These are phyloP conservation scores for Ogataea philodendri DNA, from an alignment of 805 yeast species.

Conservation along the genomic window DNA sequence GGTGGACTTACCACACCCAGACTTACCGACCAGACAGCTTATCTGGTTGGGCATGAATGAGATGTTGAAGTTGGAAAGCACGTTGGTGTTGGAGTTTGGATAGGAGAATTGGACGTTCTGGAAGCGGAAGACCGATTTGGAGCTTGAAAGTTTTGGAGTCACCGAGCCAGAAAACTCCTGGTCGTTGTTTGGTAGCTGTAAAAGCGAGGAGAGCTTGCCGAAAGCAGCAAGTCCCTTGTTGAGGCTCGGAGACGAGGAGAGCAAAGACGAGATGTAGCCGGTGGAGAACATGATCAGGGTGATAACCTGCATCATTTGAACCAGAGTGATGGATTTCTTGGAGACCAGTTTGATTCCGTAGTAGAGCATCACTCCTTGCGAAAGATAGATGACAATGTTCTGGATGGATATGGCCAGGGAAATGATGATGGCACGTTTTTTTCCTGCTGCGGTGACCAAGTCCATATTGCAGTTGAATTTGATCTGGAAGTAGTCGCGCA, in stretches of 20 bases:
- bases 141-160: constrained; percentile 27
- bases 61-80: constrained; percentile 45
- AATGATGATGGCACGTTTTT: constrained; percentile 51
- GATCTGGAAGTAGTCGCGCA: constrained; percentile 46
- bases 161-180: constrained; percentile 39
- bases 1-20: constrained; percentile 94
- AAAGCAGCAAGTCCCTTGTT: constrained; percentile 79
- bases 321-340: constrained; percentile 48
- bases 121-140: constrained; percentile 38
- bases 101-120: constrained; percentile 19
- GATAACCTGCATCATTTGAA: constrained; percentile 65
- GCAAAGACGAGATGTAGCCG: constrained; percentile 55
- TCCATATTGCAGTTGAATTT: constrained; percentile 36
- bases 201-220: constrained; percentile 44
- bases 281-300: constrained; percentile 73
- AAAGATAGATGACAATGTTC: constrained; percentile 50
- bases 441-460: constrained; percentile 40
- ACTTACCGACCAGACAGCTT: constrained; percentile 74
- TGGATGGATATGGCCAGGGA: constrained; percentile 68
- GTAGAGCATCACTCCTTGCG: constrained; percentile 73
- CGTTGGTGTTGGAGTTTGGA: constrained; percentile 37
- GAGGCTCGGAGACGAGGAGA: constrained; percentile 73
- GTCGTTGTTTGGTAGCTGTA: constrained; percentile 34
- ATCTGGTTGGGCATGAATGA: constrained; percentile 45
- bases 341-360: constrained; percentile 78